Percentiles rank a stretch among this genome's conserved stretches.
Conservation (phyloP, 2,329 filamentous ascomycete species). For the Penicillium janthinellum region DNA sequence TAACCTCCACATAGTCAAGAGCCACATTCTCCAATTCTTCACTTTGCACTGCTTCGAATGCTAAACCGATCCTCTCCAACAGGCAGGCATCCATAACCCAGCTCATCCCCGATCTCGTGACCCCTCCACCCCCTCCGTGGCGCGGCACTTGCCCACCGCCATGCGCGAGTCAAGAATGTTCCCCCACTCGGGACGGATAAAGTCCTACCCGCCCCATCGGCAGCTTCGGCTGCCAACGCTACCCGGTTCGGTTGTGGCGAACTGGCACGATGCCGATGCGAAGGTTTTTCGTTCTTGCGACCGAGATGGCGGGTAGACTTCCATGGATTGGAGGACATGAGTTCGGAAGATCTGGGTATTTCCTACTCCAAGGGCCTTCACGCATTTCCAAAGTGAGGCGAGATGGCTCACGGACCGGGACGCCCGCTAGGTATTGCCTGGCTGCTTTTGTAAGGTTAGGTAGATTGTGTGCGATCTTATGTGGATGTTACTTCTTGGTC, state of each 20-base stretch:
- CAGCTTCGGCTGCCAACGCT: not conserved
- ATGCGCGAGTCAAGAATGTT: not conserved
- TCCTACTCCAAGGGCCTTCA: not conserved
- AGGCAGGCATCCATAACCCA: not conserved
- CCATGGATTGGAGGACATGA: no score
- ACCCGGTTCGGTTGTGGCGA: conserved; percentile 8
- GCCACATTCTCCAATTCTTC: not conserved
- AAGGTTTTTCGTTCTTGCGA: not conserved
- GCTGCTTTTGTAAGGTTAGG: no score
- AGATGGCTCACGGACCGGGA: no score
- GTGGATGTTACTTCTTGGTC: not conserved
- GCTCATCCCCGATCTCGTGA: not conserved
- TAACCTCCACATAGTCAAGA: not conserved
- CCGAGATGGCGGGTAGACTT: not conserved
- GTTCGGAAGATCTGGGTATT: not conserved
- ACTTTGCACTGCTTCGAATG: not conserved
- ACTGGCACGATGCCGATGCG: conserved; percentile 7
- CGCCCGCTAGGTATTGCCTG: no score
- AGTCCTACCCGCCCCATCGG: not conserved
- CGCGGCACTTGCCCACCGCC: not conserved
- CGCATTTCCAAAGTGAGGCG: not conserved
- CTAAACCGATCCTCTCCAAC: not conserved
- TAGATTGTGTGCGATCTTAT: not conserved
- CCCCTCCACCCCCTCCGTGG: not conserved
- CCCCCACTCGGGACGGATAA: conserved; percentile 9